phyloP scores from a whole-genome alignment of 805 yeast genomes.

The Candida adriatica region DNA sequence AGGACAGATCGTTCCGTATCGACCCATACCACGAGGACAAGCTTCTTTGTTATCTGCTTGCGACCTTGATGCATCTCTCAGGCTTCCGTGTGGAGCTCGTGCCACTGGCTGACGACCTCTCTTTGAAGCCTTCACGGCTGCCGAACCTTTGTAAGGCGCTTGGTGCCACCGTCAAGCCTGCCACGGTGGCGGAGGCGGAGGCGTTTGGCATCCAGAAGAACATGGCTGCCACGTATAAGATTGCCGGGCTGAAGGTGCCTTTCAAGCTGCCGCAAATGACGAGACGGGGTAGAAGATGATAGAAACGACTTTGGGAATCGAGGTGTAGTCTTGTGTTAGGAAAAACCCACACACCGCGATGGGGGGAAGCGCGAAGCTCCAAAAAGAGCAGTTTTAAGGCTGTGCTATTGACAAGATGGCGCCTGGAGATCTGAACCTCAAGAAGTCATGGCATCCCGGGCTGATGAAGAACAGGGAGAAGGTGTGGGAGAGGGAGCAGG shows the following conservation, averaged over 20 bases:
- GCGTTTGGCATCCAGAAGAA: conserved; percentile 60
- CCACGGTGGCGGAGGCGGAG: conserved; percentile 69
- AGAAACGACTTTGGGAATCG: too few species aligned
- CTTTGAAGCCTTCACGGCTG: conserved; percentile 69
- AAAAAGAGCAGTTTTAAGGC: too few species aligned
- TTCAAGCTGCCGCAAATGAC: conserved; percentile 81
- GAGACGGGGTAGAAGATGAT: conserved; percentile 46
- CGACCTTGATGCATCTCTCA: conserved; percentile 67
- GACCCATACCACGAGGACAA: conserved; percentile 90
- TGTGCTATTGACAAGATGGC: conserved; percentile 32
- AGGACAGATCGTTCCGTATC: conserved; percentile 66
- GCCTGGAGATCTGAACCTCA: conserved; percentile 79
- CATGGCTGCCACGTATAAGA: conserved; percentile 56
- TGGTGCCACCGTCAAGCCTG: conserved; percentile 73
- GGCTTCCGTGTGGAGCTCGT: conserved; percentile 67
- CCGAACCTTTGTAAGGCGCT: conserved; percentile 65
- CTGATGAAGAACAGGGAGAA: conserved; percentile 75
- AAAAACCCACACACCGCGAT: not conserved
- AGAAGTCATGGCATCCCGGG: conserved; percentile 97
- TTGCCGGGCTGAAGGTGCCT: conserved; percentile 83
- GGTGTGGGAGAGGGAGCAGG: conserved; percentile 80
- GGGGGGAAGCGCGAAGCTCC: not conserved
- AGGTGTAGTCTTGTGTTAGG: too few species aligned
- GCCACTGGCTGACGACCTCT: conserved; percentile 79
- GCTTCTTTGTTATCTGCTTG: conserved; percentile 71